Base-by-base conservation (phyloP, 139 green algal species). In the Chlamydomonas sphaeroides region DNA sequence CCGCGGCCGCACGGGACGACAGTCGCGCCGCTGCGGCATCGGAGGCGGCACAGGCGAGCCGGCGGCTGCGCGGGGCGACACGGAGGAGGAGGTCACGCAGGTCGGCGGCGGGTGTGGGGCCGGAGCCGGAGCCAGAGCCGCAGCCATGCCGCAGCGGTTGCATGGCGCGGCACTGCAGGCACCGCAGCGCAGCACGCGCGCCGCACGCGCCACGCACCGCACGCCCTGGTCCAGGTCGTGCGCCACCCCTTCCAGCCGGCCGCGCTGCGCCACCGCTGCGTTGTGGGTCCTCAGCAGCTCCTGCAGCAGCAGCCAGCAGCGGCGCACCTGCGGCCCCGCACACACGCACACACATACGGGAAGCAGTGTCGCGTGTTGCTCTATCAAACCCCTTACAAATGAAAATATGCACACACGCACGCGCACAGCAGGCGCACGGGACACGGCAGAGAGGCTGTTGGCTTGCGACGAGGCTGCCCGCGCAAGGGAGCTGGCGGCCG, bases 231-330 rank as follows among this genome's bases (percentile, higher is more conserved):
- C 61, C 23, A 82, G 51, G 0, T 23, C 75, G 38, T 20, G 42
- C 33, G 61, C 62, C 61, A 82, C 14, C 41, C 30, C 17, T 42
- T 21, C 28, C 61, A 82, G 75, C 30, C 23, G 32, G 26, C 30
- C 62, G 42, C 72, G 41, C 75, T 82, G 75, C 63, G 10, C 8
- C 63, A 72, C 59, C 61, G 62, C 42, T 2, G 59, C 48, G 63
- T 82, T 82, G 41, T 82, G 75, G 5, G 57, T 25, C 5, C 42
- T 32, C 75, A 82, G 75, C 61, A 82, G 75, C 62, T 72, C 42
- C 18, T 38, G 32, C 42, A 82, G 41, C 42, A 82, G 61, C 59
- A 82, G 32, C 75, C 75, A 82, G 33, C 30, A 42, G 42, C n/a
- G 75, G 3, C 75, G 75, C 25, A 82, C 59, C 74, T 80, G 74